A percentile compares a stretch with the other conserved stretches of the same genome.
These are phyloP conservation scores for Alloteropsis semialata DNA, from an alignment of 176 grass and related monocot species.

Conservation along the genomic window DNA sequence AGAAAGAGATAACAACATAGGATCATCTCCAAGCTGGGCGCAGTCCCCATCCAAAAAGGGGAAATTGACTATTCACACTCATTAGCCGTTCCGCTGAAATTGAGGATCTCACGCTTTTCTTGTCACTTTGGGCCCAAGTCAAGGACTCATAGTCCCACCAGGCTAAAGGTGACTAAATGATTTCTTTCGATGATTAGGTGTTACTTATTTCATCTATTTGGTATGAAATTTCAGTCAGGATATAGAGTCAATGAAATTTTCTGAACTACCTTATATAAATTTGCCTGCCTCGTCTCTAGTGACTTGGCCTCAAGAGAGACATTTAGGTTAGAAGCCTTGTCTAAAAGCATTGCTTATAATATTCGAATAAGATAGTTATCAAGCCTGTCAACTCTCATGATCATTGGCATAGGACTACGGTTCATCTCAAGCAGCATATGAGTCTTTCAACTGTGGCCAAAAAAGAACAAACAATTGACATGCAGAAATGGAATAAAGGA, in stretches of 20 bases:
- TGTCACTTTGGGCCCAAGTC: background rate
- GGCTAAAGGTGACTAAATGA: background rate
- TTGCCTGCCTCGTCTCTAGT: background rate
- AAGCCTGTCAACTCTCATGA: background rate
- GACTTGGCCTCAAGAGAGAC: no score
- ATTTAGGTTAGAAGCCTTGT: background rate
- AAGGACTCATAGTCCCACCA: background rate
- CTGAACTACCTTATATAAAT: background rate
- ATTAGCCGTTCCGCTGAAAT: background rate
- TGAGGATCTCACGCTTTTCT: background rate
- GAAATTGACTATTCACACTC: background rate
- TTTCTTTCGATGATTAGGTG: background rate
- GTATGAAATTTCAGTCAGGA: background rate
- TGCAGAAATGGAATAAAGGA: no score
- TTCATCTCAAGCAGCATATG: background rate
- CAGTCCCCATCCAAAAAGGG: background rate
- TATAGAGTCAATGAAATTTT: background rate
- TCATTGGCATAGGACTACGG: background rate
- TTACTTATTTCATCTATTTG: background rate
- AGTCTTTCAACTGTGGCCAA: background rate
- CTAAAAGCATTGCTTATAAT: background rate
- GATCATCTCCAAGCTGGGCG: background rate
- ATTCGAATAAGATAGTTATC: background rate
- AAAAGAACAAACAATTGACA: background rate
- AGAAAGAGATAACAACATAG: background rate